A percentile compares a stretch with the other conserved stretches of the same genome.
Conservation (phyloP, 371 early-diverging fungal species). For the Polyrhizophydium stewartii region DNA sequence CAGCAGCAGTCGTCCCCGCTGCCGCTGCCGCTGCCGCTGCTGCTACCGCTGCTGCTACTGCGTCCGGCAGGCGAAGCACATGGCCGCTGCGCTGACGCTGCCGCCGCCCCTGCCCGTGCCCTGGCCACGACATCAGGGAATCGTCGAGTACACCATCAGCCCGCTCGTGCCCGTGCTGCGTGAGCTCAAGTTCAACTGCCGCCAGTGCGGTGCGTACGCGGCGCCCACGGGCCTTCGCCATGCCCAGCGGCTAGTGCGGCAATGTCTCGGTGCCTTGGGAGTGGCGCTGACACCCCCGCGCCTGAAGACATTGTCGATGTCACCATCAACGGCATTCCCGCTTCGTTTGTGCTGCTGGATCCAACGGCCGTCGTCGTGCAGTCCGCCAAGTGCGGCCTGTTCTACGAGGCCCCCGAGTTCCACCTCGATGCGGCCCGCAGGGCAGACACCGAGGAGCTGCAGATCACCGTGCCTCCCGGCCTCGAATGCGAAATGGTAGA, state of each 20-base stretch:
- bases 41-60: too few relatives aligned
- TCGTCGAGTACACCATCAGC: slow-evolving; percentile 56
- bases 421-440: neutral
- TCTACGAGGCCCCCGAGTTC: neutral
- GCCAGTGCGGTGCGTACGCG: slow-evolving; percentile 58
- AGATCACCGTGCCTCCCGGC: neutral
- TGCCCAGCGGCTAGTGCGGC: too few relatives aligned
- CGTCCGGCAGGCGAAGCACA: too few relatives aligned
- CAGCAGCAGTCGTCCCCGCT: too few relatives aligned
- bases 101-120: too few relatives aligned
- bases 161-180: slow-evolving; percentile 48
- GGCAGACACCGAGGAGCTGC: neutral
- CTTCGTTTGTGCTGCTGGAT: neutral
- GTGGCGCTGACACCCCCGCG: neutral
- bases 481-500: neutral
- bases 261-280: too few relatives aligned
- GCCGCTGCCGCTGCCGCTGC: too few relatives aligned
- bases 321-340: neutral
- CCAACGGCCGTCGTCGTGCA: neutral
- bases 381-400: neutral
- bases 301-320: slow-evolving; percentile 53
- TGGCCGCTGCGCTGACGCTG: too few relatives aligned
- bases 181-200: slow-evolving; percentile 52
- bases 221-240: too few relatives aligned
- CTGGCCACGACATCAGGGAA: slow-evolving; percentile 47